Percentiles rank a stretch among this genome's conserved stretches.
Evolutionary conservation across 2,329 filamentous ascomycete genomes (phyloP).

Genomic region (Metarhizium rileyi): DNA sequence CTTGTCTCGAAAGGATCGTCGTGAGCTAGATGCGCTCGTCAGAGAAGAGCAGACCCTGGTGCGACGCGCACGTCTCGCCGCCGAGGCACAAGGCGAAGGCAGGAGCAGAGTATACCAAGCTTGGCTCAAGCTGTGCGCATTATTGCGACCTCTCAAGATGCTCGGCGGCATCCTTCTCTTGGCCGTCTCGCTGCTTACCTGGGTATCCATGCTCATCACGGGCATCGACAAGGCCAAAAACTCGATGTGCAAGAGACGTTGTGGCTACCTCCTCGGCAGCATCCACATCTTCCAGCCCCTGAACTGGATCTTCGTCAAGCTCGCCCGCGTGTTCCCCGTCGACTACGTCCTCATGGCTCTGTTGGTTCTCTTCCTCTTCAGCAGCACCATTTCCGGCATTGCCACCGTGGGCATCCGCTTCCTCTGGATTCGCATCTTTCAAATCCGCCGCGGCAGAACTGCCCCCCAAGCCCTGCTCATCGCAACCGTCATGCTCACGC

Average conservation of each 20-base stretch:
- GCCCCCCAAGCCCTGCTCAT: conserved; percentile 86
- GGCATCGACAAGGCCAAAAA: conserved; percentile 95
- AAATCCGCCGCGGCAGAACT: conserved; percentile 79
- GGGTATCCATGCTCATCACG: conserved; percentile 89
- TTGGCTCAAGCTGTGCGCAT: conserved; percentile 72
- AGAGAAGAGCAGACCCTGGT: conserved; percentile 89
- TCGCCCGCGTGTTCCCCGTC: conserved; percentile 76
- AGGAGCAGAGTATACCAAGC: conserved; percentile 59
- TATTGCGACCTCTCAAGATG: conserved; percentile 83
- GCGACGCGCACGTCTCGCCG: conserved; percentile 76
- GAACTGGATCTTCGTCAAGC: conserved; percentile 72
- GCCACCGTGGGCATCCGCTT: conserved; percentile 87
- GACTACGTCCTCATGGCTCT: conserved; percentile 87
- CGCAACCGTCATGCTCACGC: conserved; percentile 79
- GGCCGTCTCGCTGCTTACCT: conserved; percentile 63
- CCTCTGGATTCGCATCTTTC: conserved; percentile 89
- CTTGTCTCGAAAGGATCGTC: conserved; percentile 74
- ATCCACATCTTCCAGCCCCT: conserved; percentile 92
- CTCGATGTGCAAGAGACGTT: conserved; percentile 80
- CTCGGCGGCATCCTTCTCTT: conserved; percentile 74
- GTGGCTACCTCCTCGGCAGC: conserved; percentile 80
- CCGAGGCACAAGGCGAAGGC: conserved; percentile 72
- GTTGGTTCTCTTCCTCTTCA: conserved; percentile 79
- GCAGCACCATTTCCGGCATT: conserved; percentile 76
- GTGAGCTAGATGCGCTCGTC: conserved; percentile 77